Conservation (phyloP, 768 basidiomycete species). For the Suillus weaverae region DNA sequence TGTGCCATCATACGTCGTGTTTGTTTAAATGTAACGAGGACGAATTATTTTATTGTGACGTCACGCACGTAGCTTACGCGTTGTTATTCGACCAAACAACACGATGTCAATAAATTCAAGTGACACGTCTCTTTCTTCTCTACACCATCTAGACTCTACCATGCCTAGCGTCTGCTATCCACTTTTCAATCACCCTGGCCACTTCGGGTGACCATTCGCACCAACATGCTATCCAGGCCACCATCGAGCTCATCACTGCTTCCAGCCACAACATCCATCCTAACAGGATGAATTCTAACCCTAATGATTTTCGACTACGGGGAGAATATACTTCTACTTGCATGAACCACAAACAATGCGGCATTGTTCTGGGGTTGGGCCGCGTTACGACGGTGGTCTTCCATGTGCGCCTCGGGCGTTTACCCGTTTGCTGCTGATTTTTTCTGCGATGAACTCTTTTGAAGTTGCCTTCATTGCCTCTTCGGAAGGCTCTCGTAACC, state of each 20-base stretch:
- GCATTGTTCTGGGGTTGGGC: constrained; percentile 20
- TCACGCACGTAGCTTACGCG: constrained; percentile 3
- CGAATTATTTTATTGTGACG: neutral
- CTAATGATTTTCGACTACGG: constrained; percentile 45
- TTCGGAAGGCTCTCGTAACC: constrained; percentile 50
- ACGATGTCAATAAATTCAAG: neutral
- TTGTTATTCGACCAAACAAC: constrained; percentile 2
- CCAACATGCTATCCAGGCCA: constrained; percentile 23
- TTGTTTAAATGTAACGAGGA: neutral
- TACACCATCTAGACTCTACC: neutral
- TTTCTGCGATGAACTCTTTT: constrained; percentile 42
- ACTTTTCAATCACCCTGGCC: constrained; percentile 39
- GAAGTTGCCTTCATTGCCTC: constrained; percentile 40
- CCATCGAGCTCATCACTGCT: constrained; percentile 33
- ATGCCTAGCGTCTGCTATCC: constrained; percentile 8
- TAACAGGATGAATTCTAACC: constrained; percentile 58
- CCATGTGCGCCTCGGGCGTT: constrained; percentile 15
- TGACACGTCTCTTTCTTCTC: neutral
- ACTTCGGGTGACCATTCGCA: constrained; percentile 47
- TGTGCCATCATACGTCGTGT: neutral
- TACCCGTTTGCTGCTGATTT: constrained; percentile 23
- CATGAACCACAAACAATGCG: constrained; percentile 21
- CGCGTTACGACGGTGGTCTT: constrained; percentile 10
- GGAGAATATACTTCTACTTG: constrained; percentile 29
- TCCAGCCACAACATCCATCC: constrained; percentile 56